phyloP scores from a whole-genome alignment of 2,329 filamentous ascomycete species.

The Cladosporium oxysporum region DNA sequence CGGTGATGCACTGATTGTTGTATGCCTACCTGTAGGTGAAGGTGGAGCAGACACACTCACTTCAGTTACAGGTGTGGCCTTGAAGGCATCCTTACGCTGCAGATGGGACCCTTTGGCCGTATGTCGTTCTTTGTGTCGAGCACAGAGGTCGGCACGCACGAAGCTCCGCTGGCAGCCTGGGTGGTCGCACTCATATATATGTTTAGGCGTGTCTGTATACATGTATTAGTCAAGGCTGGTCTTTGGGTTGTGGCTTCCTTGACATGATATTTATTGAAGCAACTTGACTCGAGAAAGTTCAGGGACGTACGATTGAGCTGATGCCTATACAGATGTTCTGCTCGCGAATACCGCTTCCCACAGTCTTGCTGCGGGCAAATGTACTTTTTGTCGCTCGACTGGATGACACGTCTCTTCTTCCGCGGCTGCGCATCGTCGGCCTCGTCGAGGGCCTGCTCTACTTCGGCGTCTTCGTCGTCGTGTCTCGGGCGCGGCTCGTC shows the following conservation, averaged over 20 bases:
- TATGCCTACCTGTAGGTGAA: conserved; percentile 24
- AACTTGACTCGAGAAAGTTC: conserved; percentile 19
- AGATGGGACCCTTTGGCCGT: conserved; percentile 70
- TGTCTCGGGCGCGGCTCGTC: conserved; percentile 11
- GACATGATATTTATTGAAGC: neutral
- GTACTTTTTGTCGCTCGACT: conserved; percentile 63
- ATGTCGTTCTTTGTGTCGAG: conserved; percentile 58
- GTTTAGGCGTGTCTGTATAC: conserved; percentile 77
- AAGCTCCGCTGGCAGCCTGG: conserved; percentile 88
- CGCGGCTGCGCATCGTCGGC: conserved; percentile 29
- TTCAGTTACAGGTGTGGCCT: conserved; percentile 45
- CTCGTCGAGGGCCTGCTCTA: conserved; percentile 29
- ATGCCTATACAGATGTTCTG: conserved; percentile 94
- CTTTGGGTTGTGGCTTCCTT: neutral
- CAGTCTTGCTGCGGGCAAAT: conserved; percentile 80
- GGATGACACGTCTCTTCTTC: conserved; percentile 37
- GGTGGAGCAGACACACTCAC: conserved; percentile 18
- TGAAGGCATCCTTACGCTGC: conserved; percentile 70
- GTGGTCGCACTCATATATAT: conserved; percentile 92
- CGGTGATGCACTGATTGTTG: conserved; percentile 25
- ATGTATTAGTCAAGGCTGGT: conserved; percentile 8
- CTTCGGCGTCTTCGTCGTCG: conserved; percentile 23
- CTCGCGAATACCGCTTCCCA: conserved; percentile 93
- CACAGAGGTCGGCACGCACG: conserved; percentile 88
- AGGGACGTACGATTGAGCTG: conserved; percentile 79